Percentiles rank a stretch among this genome's conserved stretches.
Conservation (phyloP, 495 filamentous ascomycete species). For the Filosporella fistucella region DNA sequence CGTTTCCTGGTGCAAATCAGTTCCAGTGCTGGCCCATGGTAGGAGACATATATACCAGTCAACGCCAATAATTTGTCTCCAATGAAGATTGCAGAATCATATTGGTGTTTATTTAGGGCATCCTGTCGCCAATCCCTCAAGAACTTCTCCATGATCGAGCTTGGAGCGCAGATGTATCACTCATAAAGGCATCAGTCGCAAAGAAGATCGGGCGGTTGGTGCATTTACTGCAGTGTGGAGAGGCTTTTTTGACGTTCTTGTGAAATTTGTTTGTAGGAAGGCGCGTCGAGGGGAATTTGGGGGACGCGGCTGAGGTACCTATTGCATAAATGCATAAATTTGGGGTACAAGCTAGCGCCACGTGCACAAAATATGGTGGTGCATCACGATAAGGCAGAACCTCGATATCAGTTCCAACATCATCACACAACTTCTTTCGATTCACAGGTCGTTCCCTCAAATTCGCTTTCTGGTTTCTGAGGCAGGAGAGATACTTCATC, state of each 20-base stretch:
- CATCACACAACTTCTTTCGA: background rate
- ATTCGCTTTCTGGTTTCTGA: background rate
- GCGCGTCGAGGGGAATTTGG: too few relatives aligned
- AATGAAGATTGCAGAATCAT: conserved; percentile 92
- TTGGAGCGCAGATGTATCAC: too few relatives aligned
- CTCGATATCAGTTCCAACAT: background rate
- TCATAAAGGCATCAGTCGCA: too few relatives aligned
- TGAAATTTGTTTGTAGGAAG: too few relatives aligned
- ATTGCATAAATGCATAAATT: too few relatives aligned
- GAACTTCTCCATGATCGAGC: conserved; percentile 80
- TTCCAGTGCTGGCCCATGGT: conserved; percentile 22
- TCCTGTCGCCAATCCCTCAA: conserved; percentile 91
- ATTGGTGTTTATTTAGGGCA: conserved; percentile 87
- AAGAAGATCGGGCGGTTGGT: too few relatives aligned
- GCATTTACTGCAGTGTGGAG: too few relatives aligned
- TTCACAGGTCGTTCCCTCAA: background rate
- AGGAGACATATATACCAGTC: conserved; percentile 57
- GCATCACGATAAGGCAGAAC: too few relatives aligned
- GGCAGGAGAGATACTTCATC: background rate
- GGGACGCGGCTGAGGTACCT: too few relatives aligned
- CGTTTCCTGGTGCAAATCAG: conserved; percentile 56
- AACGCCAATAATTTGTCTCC: conserved; percentile 94
- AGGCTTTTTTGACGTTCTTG: too few relatives aligned
- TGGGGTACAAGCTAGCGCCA: too few relatives aligned
- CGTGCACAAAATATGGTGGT: too few relatives aligned